Evolutionary conservation across 192 early-diverging fungal genomes (phyloP).

Genomic region (Podila minutissima): DNA sequence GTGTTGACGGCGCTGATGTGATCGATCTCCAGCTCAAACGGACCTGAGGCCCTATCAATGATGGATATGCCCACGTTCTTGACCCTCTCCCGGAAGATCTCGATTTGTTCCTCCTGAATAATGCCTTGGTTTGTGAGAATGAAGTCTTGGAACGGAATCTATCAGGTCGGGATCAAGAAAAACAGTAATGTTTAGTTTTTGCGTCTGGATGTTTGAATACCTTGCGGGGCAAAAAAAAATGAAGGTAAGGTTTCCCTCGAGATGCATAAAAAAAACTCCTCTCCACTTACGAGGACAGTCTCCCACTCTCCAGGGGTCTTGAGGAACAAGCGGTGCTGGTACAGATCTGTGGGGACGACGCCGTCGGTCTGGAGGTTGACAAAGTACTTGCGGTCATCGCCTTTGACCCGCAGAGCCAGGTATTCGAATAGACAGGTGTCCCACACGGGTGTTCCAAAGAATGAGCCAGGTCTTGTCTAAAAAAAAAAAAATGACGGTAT

Average conservation of each 20-base stretch:
- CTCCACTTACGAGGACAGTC: constrained; percentile 74
- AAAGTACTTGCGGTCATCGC: constrained; percentile 89
- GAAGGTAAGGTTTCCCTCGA: neutral
- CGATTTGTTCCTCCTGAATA: constrained; percentile 84
- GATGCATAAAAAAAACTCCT: neutral
- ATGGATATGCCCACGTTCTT: constrained; percentile 92
- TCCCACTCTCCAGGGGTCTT: constrained; percentile 93
- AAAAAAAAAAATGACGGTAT: neutral
- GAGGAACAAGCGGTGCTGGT: constrained; percentile 93
- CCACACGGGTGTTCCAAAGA: constrained; percentile 82
- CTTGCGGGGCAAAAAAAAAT: neutral
- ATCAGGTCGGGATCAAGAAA: neutral
- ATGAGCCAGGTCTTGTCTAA: constrained; percentile 67
- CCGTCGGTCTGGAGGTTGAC: constrained; percentile 93
- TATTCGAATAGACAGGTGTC: constrained; percentile 90
- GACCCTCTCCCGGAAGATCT: constrained; percentile 86
- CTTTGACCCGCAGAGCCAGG: constrained; percentile 80
- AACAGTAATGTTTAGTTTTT: neutral
- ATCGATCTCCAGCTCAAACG: constrained; percentile 89
- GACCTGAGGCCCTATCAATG: constrained; percentile 81
- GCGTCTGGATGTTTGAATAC: neutral
- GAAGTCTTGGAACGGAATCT: constrained; percentile 95
- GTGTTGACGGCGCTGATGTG: constrained; percentile 93
- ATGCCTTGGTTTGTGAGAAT: constrained; percentile 90
- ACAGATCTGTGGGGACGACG: constrained; percentile 84